These are phyloP conservation scores for Closterium sp. DNA, from an alignment of 139 green algal genomes.

Conservation along the genomic window DNA sequence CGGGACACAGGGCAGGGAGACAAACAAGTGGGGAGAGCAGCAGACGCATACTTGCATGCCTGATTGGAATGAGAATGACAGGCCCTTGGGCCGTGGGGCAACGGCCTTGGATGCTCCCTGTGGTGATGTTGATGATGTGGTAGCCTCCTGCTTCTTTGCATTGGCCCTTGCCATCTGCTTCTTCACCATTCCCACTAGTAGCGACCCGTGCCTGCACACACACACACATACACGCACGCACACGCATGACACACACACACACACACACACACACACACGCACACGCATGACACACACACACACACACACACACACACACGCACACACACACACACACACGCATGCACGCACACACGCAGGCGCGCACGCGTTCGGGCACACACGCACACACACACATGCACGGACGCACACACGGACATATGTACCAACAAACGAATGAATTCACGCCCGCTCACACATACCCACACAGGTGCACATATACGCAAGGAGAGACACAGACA, in stretches of 20 bases:
- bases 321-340: neutral
- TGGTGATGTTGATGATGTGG: neutral
- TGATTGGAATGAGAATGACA: slow-evolving; percentile 43
- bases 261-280: too few relatives aligned
- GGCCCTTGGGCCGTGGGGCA: neutral
- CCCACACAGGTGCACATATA: neutral
- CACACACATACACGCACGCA: neutral
- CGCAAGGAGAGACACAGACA: neutral
- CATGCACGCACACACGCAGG: neutral
- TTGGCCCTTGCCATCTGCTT: neutral
- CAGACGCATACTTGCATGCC: slow-evolving; percentile 28
- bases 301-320: neutral
- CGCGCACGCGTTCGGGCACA: neutral
- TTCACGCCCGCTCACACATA: neutral
- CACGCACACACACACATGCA: neutral
- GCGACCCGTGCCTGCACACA: slow-evolving; percentile 19
- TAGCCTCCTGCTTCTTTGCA: neutral
- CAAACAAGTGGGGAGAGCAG: too few relatives aligned
- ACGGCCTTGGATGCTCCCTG: neutral
- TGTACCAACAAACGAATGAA: neutral
- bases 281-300: neutral
- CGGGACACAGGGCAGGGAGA: too few relatives aligned
- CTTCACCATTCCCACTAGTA: slow-evolving; percentile 26
- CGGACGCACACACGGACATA: neutral
- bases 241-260: too few relatives aligned